Evolutionary conservation across 306 rosid genomes (phyloP), one percentile per base, ranked within the genome.

Genomic region (Trichosanthes cucumerina): DNA sequence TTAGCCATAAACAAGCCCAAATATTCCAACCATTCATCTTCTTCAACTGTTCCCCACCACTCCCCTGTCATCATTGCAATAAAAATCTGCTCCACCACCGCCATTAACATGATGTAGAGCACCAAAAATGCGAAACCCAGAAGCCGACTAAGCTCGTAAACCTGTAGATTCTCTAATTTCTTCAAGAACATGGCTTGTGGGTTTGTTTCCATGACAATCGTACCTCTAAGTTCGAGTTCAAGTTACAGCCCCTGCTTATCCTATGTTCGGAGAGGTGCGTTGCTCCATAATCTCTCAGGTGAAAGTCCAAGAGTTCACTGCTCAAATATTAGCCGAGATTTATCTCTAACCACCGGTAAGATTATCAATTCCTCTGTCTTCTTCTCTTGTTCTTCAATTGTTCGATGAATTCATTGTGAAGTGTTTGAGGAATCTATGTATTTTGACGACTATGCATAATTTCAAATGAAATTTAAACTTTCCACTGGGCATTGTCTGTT

Each of bases 121-220:
- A 26, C 77, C 77, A 47, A 26, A 26, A 47, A 15, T 72, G 58
- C 71, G 18, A 18, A 39, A 28, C 19, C 57, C 74, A 62, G 16
- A 43, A 28, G 28, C 23, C 44, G 38, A 77, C 6, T 18, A 13
- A 62, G 26, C 13, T 15, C 31, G 39, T 7, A 62, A 75, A 50
- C 33, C 79, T 19, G 2, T 53, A 4, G 4, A 31, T 54, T 50
- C 78, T 23, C 39, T 60, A 7, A 63, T 60, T 78, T 24, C 71
- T 43, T 70, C 24, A 64, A 39, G 59, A 82, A 80, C 53, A 85
- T 82, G 88, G 70, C 2, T 39, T 82, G 21, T 57, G 86, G 80
- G 19, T 56, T 76, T 82, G 78, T 79, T 52, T 49, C 59, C 77
- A 74, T 70, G 54, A 59, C 64, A 0, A 19, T 60, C 24, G 15